Conservation (phyloP, 2,329 filamentous ascomycete species). For the Coniochaeta hoffmannii region DNA sequence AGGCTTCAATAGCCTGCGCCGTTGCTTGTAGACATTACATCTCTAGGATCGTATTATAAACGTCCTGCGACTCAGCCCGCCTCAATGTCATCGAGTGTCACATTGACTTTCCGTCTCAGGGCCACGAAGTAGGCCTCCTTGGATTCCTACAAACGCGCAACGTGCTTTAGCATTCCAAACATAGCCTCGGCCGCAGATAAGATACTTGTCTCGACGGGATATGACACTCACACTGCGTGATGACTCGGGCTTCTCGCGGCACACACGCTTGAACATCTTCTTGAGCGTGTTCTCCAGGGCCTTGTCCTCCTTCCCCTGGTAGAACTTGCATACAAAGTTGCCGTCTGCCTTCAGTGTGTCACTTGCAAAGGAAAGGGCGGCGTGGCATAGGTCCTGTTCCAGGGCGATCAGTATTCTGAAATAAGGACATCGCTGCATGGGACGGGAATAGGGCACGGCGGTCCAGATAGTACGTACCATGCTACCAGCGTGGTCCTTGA, state of each 20-base stretch:
- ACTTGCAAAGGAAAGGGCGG: conserved; percentile 77
- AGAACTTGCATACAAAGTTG: conserved; percentile 96
- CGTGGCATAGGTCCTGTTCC: conserved; percentile 75
- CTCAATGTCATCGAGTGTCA: conserved; percentile 17
- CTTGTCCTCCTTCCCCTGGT: conserved; percentile 84
- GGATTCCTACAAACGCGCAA: conserved; percentile 51
- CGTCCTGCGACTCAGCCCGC: background rate
- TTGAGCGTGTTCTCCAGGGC: conserved; percentile 66
- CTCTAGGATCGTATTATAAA: too few species aligned
- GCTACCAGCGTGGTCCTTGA: conserved; percentile 84
- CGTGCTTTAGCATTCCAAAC: background rate
- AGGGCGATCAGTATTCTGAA: background rate
- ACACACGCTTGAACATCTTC: conserved; percentile 70
- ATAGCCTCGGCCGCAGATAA: background rate
- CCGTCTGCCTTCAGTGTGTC: conserved; percentile 77
- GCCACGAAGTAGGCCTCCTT: conserved; percentile 85
- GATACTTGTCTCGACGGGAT: background rate
- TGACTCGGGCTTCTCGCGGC: conserved; percentile 84
- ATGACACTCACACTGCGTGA: conserved; percentile 66
- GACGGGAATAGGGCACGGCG: background rate
- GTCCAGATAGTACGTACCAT: conserved; percentile 58
- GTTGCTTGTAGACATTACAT: too few species aligned
- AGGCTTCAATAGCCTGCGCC: too few species aligned
- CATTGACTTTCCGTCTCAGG: conserved; percentile 53
- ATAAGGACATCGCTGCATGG: background rate